These are phyloP conservation scores for Calocybe gangraenosa DNA, from an alignment of 768 basidiomycete genomes.

Conservation along the genomic window DNA sequence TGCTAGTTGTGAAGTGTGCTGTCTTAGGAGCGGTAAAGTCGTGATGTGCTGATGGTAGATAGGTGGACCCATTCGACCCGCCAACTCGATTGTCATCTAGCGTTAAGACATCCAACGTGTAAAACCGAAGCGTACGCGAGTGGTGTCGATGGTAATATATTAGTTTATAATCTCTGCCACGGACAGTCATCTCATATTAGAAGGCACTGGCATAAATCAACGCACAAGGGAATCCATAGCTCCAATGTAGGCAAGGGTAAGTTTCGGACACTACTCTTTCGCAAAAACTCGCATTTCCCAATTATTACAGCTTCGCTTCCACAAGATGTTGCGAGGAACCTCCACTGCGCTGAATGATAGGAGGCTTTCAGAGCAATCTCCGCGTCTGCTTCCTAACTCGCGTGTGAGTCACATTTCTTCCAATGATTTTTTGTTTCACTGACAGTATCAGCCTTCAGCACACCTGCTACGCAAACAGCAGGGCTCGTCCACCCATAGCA, in stretches of 20 bases:
- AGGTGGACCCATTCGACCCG: slow-evolving; percentile 16
- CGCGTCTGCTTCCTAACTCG: slow-evolving; percentile 14
- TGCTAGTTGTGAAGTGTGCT: slow-evolving; percentile 18
- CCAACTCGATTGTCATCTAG: slow-evolving; percentile 18
- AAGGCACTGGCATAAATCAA: not conserved
- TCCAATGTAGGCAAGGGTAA: slow-evolving; percentile 8
- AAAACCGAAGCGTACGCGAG: slow-evolving; percentile 58
- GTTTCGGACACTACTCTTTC: not conserved
- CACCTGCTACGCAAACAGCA: slow-evolving; percentile 48
- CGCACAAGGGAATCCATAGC: slow-evolving; percentile 13
- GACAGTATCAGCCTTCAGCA: slow-evolving; percentile 34
- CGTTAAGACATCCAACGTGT: slow-evolving; percentile 41
- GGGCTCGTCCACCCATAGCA: slow-evolving; percentile 58
- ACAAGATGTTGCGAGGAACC: slow-evolving; percentile 20
- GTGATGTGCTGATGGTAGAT: slow-evolving; percentile 27
- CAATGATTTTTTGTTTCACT: slow-evolving; percentile 9
- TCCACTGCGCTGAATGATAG: slow-evolving; percentile 24
- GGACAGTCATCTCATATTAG: not conserved
- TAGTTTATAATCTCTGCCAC: slow-evolving; percentile 22
- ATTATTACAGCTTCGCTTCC: slow-evolving; percentile 29
- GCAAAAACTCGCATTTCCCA: slow-evolving; percentile 26
- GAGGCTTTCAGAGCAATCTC: slow-evolving; percentile 12
- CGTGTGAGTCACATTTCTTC: slow-evolving; percentile 23
- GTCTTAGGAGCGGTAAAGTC: slow-evolving; percentile 31
- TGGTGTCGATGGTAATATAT: slow-evolving; percentile 54